phyloP scores from a whole-genome alignment of 257 asterid genomes.

The Solanum dulcamara region DNA sequence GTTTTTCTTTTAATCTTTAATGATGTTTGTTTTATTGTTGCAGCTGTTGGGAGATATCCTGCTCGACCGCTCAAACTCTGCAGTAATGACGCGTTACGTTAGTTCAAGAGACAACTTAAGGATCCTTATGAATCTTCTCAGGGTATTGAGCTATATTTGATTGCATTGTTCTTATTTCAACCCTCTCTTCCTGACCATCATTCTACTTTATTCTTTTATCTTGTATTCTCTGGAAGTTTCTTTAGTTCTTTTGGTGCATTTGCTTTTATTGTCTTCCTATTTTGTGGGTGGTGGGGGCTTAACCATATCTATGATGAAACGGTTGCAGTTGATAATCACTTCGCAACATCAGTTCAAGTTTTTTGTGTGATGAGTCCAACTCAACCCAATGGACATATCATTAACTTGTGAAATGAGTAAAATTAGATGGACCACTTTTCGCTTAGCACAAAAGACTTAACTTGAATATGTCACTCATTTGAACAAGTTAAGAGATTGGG shows the following conservation, averaged over 20 bases:
- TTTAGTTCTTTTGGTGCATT: neutral
- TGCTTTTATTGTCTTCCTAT: neutral
- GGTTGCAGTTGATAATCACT: neutral
- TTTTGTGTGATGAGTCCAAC: neutral
- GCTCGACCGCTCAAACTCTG: slow-evolving; percentile 80
- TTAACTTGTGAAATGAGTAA: neutral
- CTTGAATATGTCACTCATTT: neutral
- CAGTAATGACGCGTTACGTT: slow-evolving; percentile 75
- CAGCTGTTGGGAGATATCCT: slow-evolving; percentile 87
- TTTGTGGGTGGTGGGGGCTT: neutral
- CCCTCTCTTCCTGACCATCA: neutral
- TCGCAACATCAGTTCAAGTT: neutral
- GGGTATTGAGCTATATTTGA: slow-evolving; percentile 39
- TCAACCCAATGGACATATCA: neutral
- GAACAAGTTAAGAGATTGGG: neutral
- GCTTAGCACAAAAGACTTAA: neutral
- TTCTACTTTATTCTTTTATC: neutral
- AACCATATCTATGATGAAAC: neutral
- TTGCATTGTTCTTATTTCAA: neutral
- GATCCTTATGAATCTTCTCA: slow-evolving; percentile 87
- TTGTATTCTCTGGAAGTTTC: neutral
- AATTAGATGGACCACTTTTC: neutral
- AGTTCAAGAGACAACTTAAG: slow-evolving; percentile 81
- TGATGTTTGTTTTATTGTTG: neutral
- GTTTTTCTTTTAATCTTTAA: neutral